These are phyloP conservation scores for Grosmannia clavigera DNA, from an alignment of 2,329 filamentous ascomycete species.

Conservation along the genomic window DNA sequence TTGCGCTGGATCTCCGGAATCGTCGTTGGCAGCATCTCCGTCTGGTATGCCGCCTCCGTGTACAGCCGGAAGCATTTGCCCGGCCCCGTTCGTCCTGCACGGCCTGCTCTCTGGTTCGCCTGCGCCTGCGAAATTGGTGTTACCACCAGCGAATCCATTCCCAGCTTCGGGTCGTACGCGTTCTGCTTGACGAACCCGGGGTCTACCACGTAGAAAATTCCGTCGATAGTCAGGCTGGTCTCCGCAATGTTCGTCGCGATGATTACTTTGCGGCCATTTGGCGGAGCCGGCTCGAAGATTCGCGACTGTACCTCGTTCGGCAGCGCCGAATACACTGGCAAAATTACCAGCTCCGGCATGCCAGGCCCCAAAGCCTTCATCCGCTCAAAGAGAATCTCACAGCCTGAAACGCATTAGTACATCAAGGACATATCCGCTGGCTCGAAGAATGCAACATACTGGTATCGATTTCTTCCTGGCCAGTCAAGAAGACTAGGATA, in stretches of 20 bases:
- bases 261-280: conserved; percentile 80
- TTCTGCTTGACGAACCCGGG: conserved; percentile 98
- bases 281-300: conserved; percentile 87
- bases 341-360: conserved; percentile 81
- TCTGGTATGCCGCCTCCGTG: conserved; percentile 89
- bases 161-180: conserved; percentile 90
- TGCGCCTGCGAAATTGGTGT: conserved; percentile 96
- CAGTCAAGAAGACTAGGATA: conserved; percentile 92
- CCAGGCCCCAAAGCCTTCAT: conserved; percentile 91
- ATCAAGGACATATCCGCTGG: neutral
- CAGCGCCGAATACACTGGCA: conserved; percentile 92
- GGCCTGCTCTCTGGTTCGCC: conserved; percentile 84
- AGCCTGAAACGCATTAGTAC: conserved; percentile 22
- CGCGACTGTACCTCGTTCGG: conserved; percentile 87
- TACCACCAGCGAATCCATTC: conserved; percentile 93
- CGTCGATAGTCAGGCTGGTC: conserved; percentile 94
- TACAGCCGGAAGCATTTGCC: conserved; percentile 95
- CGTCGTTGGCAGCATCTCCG: conserved; percentile 91
- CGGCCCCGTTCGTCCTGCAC: conserved; percentile 86
- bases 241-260: conserved; percentile 98
- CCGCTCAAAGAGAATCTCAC: conserved; percentile 82
- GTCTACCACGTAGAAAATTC: conserved; percentile 94
- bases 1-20: conserved; percentile 95
- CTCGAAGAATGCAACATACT: conserved; percentile 22
- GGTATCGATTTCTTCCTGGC: conserved; percentile 95